These are phyloP conservation scores for Naganishia sp. DNA, from an alignment of 1,284 basidiomycete genomes.

Conservation along the genomic window DNA sequence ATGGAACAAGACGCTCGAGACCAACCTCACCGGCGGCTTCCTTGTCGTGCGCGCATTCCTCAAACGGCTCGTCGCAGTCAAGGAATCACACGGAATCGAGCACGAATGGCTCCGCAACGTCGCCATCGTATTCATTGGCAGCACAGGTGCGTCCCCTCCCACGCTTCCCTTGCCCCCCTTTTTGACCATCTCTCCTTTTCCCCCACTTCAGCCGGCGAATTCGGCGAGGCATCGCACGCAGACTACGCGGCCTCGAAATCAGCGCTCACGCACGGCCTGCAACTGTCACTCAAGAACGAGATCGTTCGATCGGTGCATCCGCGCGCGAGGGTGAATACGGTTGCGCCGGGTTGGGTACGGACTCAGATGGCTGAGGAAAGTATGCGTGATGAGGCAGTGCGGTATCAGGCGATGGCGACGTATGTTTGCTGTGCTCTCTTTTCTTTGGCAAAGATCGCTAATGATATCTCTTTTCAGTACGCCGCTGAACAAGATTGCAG, in stretches of 20 bases:
- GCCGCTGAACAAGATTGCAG: slow-evolving; percentile 69
- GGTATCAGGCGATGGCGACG: slow-evolving; percentile 65
- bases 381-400: slow-evolving; percentile 52
- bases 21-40: slow-evolving; percentile 68
- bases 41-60: slow-evolving; percentile 66
- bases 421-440: slow-evolving; percentile 49
- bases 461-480: slow-evolving; percentile 55
- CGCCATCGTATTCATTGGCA: slow-evolving; percentile 61
- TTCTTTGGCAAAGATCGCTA: not conserved
- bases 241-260: slow-evolving; percentile 41
- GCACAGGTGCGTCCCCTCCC: slow-evolving; percentile 3
- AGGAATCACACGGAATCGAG: slow-evolving; percentile 57
- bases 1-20: slow-evolving; percentile 65
- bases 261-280: slow-evolving; percentile 74
- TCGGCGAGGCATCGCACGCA: slow-evolving; percentile 67
- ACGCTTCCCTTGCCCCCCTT: not conserved
- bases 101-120: slow-evolving; percentile 59
- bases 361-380: slow-evolving; percentile 63
- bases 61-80: slow-evolving; percentile 56
- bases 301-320: slow-evolving; percentile 65
- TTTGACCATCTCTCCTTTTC: not conserved
- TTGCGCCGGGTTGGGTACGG: slow-evolving; percentile 71
- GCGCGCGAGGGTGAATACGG: slow-evolving; percentile 66
- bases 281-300: slow-evolving; percentile 71
- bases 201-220: slow-evolving; percentile 62